These are phyloP conservation scores for Chenopodium berlandieri DNA, from an alignment of 148 eudicot genomes.

Conservation along the genomic window DNA sequence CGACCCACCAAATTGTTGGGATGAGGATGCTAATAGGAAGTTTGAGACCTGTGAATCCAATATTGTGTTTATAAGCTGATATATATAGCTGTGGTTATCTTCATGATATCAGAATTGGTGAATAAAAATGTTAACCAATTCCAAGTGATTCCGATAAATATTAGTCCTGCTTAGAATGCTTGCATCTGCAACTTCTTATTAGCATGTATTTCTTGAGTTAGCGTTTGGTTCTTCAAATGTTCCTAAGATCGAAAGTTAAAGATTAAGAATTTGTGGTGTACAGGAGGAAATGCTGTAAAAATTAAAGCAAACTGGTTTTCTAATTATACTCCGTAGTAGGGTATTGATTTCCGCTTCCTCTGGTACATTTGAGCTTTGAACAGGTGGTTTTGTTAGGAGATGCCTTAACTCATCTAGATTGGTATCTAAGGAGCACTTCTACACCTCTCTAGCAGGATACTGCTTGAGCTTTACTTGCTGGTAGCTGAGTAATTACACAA, in stretches of 20 bases:
- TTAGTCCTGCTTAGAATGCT: conserved; percentile 11
- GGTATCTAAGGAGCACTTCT: background rate
- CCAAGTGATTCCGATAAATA: background rate
- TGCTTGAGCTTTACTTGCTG: background rate
- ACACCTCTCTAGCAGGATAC: background rate
- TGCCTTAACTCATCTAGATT: background rate
- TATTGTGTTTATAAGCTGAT: conserved; percentile 10
- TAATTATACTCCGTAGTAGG: background rate
- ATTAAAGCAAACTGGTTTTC: background rate
- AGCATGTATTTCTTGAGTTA: conserved; percentile 15
- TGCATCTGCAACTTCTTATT: conserved; percentile 13
- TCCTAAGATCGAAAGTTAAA: background rate
- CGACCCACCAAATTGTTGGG: background rate
- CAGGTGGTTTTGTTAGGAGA: background rate
- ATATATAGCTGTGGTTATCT: background rate
- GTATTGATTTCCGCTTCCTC: background rate
- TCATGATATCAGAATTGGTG: background rate
- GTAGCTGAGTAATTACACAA: background rate
- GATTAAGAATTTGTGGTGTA: background rate
- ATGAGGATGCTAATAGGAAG: background rate
- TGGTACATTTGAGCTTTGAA: background rate
- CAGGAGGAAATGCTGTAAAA: background rate
- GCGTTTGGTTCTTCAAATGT: background rate
- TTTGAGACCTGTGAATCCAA: background rate
- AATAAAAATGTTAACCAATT: background rate